These are phyloP conservation scores for Tetrahymena malaccensis DNA, from an alignment of 73 alveolate species.

Conservation along the genomic window DNA sequence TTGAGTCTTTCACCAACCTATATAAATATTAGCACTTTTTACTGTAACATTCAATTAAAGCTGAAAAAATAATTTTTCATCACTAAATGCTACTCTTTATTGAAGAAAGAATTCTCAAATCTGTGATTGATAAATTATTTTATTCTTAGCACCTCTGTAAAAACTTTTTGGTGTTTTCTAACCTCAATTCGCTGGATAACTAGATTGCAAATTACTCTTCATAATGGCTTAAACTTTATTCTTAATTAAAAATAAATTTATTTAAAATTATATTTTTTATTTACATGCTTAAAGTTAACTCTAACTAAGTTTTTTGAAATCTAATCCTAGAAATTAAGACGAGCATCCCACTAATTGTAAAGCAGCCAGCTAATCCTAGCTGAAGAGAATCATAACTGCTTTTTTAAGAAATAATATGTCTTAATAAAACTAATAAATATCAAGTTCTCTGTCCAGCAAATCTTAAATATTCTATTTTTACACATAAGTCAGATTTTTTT, in stretches of 20 bases:
- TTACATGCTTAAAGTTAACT: no score
- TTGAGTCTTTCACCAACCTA: no score
- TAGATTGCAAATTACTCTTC: neutral
- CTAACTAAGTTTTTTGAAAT: no score
- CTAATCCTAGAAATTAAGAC: neutral
- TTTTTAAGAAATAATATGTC: neutral
- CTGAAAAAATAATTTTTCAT: no score
- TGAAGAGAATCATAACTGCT: neutral
- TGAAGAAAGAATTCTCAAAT: neutral
- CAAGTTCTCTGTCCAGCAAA: neutral
- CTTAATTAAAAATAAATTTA: neutral
- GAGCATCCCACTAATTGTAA: neutral
- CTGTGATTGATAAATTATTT: neutral
- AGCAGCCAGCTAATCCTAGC: neutral
- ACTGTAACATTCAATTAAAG: no score
- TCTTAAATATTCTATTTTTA: no score
- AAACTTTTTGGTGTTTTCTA: no score
- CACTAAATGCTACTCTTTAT: no score
- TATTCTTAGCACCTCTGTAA: neutral
- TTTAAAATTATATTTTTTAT: no score
- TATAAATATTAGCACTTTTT: no score
- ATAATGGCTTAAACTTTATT: neutral
- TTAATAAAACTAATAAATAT: no score
- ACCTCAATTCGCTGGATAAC: neutral
- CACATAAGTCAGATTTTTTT: no score